A percentile compares a stretch with the other conserved stretches of the same genome.
phyloP scores from a whole-genome alignment of 2,329 filamentous ascomycete genomes.

The Colletotrichum sp. region DNA sequence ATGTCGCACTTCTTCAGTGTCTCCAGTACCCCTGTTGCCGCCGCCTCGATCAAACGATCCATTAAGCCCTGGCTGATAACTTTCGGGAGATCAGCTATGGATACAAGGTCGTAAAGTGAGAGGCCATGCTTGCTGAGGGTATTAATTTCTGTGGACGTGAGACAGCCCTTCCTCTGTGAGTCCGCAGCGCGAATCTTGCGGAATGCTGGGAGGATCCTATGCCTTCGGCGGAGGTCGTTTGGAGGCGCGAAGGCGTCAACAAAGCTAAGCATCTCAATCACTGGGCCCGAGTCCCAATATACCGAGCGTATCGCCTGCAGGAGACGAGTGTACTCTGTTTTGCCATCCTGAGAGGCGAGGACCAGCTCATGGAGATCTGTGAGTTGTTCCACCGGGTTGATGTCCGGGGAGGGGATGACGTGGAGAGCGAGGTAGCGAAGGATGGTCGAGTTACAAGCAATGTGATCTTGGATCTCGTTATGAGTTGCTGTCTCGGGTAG shows the following conservation, averaged over 20 bases:
- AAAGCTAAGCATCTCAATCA: constrained; percentile 6
- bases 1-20: neutral
- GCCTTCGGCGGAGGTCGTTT: neutral
- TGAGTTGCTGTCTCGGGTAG: constrained; percentile 2
- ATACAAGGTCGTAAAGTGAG: neutral
- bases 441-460: constrained; percentile 24
- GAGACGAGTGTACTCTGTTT: neutral
- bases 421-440: constrained; percentile 24
- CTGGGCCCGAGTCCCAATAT: neutral
- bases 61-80: neutral
- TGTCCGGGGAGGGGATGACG: neutral
- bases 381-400: neutral
- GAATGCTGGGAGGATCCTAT: neutral
- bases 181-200: constrained; percentile 1
- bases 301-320: constrained; percentile 10
- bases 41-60: neutral
- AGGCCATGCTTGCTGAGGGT: neutral
- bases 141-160: neutral
- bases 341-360: neutral
- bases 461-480: constrained; percentile 10
- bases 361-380: neutral
- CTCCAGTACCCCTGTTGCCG: neutral
- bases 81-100: neutral
- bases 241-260: neutral
- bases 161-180: neutral